Evolutionary conservation across 371 early-diverging fungal species (phyloP).

Genomic region (Gilbertella persicaria): DNA sequence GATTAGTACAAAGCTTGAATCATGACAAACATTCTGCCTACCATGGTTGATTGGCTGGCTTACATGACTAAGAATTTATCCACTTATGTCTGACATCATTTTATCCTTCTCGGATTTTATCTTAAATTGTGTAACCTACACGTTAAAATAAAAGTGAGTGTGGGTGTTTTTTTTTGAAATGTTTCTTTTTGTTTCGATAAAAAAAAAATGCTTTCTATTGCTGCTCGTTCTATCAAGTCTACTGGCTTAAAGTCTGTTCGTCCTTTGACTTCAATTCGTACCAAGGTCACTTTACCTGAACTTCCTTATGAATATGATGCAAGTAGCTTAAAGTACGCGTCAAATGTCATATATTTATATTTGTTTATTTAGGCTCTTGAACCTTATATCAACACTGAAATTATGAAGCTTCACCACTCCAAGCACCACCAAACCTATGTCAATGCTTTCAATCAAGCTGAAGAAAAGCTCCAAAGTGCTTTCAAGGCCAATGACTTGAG

Average conservation of each 20-base stretch:
- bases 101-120: not conserved
- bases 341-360: not conserved
- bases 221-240: slow-evolving; percentile 46
- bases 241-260: slow-evolving; percentile 29
- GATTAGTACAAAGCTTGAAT: not conserved
- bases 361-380: slow-evolving; percentile 74
- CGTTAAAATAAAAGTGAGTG: slow-evolving; percentile 3
- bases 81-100: slow-evolving; percentile 11
- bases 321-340: slow-evolving; percentile 19
- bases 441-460: slow-evolving; percentile 56
- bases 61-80: slow-evolving; percentile 9
- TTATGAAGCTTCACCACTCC: slow-evolving; percentile 95
- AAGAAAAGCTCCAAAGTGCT: slow-evolving; percentile 75
- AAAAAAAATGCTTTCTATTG: slow-evolving; percentile 44
- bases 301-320: slow-evolving; percentile 77
- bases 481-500: slow-evolving; percentile 71
- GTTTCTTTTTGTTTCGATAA: slow-evolving; percentile 7
- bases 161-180: slow-evolving; percentile 6
- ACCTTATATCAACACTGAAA: slow-evolving; percentile 91
- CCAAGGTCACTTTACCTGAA: slow-evolving; percentile 73
- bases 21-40: slow-evolving; percentile 1
- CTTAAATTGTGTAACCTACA: slow-evolving; percentile 9
- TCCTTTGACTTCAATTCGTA: slow-evolving; percentile 51
- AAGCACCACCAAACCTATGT: slow-evolving; percentile 94
- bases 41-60: slow-evolving; percentile 13